Evolutionary conservation across 768 basidiomycete species (phyloP).

Genomic region (Tulasnella sp.): DNA sequence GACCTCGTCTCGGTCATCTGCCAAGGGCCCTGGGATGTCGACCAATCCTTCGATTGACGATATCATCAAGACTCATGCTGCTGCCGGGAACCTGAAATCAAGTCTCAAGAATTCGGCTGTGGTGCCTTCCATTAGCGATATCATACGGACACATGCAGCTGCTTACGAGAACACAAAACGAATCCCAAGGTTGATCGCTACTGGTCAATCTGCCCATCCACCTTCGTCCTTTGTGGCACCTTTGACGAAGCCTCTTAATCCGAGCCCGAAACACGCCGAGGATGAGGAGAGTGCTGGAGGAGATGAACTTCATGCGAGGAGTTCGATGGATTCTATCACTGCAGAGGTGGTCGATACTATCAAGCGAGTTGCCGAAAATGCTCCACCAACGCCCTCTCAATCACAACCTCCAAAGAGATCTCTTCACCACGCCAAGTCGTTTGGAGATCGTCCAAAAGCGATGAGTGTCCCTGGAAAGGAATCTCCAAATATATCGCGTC

Average conservation of each 20-base stretch:
- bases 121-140: slow-evolving; percentile 76
- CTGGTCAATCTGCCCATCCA: slow-evolving; percentile 1
- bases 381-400: background rate
- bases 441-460: slow-evolving; percentile 4
- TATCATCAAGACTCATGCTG: background rate
- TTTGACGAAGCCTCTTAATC: background rate
- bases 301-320: background rate
- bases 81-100: background rate
- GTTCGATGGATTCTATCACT: slow-evolving; percentile 8
- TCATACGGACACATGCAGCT: slow-evolving; percentile 71
- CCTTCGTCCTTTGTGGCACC: background rate
- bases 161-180: slow-evolving; percentile 11
- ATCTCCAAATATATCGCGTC: no score
- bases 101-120: slow-evolving; percentile 20
- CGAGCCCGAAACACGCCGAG: background rate
- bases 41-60: background rate
- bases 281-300: no score
- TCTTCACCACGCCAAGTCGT: slow-evolving; percentile 8
- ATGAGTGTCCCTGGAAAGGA: no score
- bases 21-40: background rate
- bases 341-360: background rate
- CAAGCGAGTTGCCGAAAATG: background rate
- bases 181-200: background rate
- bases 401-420: background rate
- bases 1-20: background rate